A percentile compares a stretch with the other conserved stretches of the same genome.
These are phyloP conservation scores for Bipolaris victoriae DNA, from an alignment of 2,329 filamentous ascomycete species.

Conservation along the genomic window DNA sequence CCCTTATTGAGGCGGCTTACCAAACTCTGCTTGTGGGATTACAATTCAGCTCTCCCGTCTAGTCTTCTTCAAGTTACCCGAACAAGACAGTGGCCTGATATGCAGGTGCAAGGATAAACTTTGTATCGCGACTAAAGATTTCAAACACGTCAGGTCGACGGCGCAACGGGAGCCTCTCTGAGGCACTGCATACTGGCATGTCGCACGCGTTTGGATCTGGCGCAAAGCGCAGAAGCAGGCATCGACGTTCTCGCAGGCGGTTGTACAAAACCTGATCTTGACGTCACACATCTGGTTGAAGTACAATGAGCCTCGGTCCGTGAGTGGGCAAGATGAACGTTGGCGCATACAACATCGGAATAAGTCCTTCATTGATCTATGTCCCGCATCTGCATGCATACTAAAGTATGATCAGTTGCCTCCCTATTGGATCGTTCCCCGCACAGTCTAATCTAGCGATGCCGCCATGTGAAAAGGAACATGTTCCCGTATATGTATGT, in stretches of 20 bases:
- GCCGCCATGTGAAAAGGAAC: neutral
- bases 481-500: neutral
- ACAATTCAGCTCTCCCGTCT: neutral
- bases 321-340: neutral
- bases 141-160: neutral
- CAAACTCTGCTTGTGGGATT: neutral
- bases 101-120: neutral
- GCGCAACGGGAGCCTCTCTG: neutral
- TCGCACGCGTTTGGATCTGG: neutral
- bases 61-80: neutral
- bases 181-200: neutral
- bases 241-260: neutral
- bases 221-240: neutral
- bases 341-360: slow-evolving; percentile 2
- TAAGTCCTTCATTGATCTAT: slow-evolving; percentile 18
- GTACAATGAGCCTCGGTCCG: slow-evolving; percentile 1
- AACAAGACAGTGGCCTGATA: neutral
- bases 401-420: neutral
- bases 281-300: neutral
- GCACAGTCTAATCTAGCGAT: slow-evolving; percentile 2
- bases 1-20: neutral
- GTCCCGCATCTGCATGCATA: slow-evolving; percentile 9
- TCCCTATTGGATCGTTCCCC: slow-evolving; percentile 1
- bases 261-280: neutral
- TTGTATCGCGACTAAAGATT: neutral